These are phyloP conservation scores for Harringtonia aguacate DNA, from an alignment of 2,329 filamentous ascomycete genomes.

Conservation along the genomic window DNA sequence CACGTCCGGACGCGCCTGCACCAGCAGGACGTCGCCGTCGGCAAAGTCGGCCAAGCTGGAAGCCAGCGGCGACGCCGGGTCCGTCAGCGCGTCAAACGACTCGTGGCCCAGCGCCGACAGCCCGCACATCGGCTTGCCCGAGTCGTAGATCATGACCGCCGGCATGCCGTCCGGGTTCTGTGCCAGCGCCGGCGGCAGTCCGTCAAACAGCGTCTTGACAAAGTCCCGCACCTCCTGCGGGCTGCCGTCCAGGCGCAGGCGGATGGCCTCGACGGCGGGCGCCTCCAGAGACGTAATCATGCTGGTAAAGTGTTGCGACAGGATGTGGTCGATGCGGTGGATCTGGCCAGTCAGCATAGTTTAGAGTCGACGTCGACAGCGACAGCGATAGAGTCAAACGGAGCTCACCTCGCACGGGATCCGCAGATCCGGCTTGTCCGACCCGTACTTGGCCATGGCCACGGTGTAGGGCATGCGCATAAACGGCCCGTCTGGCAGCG, in stretches of 20 bases:
- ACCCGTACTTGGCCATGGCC: constrained; percentile 72
- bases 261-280: constrained; percentile 67
- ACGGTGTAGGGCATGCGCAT: constrained; percentile 58
- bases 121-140: constrained; percentile 61
- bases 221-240: constrained; percentile 48
- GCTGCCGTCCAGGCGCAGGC: constrained; percentile 46
- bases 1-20: constrained; percentile 63
- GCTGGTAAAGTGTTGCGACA: constrained; percentile 52
- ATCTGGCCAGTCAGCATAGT: constrained; percentile 39
- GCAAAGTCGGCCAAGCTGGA: constrained; percentile 35
- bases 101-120: constrained; percentile 70
- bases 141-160: constrained; percentile 66
- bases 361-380: neutral
- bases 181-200: constrained; percentile 46
- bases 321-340: constrained; percentile 49
- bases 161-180: constrained; percentile 69
- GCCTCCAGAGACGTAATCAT: constrained; percentile 63
- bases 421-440: constrained; percentile 85
- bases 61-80: constrained; percentile 20
- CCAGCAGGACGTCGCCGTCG: constrained; percentile 67
- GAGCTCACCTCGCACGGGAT: constrained; percentile 46
- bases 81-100: constrained; percentile 41
- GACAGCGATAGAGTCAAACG: constrained; percentile 4
- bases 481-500: constrained; percentile 30
- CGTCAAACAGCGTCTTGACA: constrained; percentile 53